These are phyloP conservation scores for Claviceps sp. DNA, from an alignment of 2,329 filamentous ascomycete genomes.

Conservation along the genomic window DNA sequence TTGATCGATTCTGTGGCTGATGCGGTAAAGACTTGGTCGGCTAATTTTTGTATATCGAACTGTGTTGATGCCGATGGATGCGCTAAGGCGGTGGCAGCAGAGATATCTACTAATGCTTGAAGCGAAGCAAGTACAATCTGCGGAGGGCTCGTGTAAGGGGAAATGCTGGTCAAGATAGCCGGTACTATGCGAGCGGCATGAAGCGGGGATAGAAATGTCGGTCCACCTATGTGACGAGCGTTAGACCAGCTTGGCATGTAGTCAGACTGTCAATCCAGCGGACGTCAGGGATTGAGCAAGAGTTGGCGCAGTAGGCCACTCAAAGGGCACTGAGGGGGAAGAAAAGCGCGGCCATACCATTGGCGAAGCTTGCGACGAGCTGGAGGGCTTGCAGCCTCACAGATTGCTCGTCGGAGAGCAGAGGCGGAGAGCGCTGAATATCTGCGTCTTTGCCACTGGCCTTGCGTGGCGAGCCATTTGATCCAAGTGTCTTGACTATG, in stretches of 20 bases:
- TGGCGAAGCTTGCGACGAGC: constrained; percentile 72
- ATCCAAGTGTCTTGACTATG: constrained; percentile 33
- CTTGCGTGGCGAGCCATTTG: constrained; percentile 19
- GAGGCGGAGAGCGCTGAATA: constrained; percentile 19
- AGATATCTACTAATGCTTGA: constrained; percentile 58
- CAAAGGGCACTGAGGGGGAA: neutral
- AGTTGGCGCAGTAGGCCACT: neutral
- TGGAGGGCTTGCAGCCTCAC: constrained; percentile 68
- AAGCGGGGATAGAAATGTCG: constrained; percentile 64
- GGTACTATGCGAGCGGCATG: constrained; percentile 54
- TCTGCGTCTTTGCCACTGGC: constrained; percentile 26
- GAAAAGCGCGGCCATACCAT: constrained; percentile 41
- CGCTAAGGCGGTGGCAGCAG: constrained; percentile 48
- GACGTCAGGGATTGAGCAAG: neutral
- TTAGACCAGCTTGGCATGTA: neutral
- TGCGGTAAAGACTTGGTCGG: constrained; percentile 51
- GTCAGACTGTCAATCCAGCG: neutral
- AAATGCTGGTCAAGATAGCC: constrained; percentile 57
- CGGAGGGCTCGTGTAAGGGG: constrained; percentile 47
- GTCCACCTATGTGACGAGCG: constrained; percentile 52
- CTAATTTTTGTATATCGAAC: constrained; percentile 36
- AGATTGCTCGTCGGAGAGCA: constrained; percentile 49
- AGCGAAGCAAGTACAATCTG: constrained; percentile 62
- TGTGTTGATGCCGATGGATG: constrained; percentile 34
- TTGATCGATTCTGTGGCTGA: constrained; percentile 49